Percentiles rank a stretch among this genome's conserved stretches.
Conservation (phyloP, 345 rosid genomes). For the Firmiana major region DNA sequence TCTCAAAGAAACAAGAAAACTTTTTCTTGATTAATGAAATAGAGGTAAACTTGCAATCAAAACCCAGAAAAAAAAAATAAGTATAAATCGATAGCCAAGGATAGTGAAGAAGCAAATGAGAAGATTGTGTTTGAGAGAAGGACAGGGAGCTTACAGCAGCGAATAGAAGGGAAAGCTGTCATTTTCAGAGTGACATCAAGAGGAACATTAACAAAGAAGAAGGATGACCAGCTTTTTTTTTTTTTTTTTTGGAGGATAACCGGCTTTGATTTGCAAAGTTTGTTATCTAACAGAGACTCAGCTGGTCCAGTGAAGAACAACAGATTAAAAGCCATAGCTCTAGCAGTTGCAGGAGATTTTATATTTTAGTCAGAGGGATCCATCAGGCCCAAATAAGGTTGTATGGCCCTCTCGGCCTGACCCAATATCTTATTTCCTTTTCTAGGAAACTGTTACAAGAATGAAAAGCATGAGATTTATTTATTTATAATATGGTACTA, state of each 20-base stretch:
- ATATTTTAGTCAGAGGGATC: not conserved
- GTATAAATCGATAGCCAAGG: not conserved
- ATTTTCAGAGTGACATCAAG: not conserved
- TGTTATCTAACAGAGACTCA: conserved; percentile 1
- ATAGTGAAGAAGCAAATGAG: not conserved
- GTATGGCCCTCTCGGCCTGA: not conserved
- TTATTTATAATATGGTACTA: too few relatives aligned
- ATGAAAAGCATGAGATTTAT: too few relatives aligned
- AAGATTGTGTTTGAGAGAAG: not conserved
- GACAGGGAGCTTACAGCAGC: conserved; percentile 2
- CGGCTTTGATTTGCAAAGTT: not conserved
- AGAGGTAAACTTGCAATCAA: not conserved
- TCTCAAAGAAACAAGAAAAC: not conserved
- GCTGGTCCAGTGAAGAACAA: not conserved
- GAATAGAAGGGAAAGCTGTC: conserved; percentile 5
- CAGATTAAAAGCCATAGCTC: not conserved
- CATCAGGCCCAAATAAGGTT: not conserved
- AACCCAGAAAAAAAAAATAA: not conserved
- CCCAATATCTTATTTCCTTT: not conserved
- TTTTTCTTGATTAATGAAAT: not conserved
- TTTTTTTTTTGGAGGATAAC: too few relatives aligned
- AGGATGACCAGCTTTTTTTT: not conserved
- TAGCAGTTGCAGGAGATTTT: not conserved
- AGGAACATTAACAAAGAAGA: not conserved
- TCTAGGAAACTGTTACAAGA: too few relatives aligned